Base-by-base conservation (phyloP, 2,329 filamentous ascomycete genomes). In the Phialemonium atrogriseum region DNA sequence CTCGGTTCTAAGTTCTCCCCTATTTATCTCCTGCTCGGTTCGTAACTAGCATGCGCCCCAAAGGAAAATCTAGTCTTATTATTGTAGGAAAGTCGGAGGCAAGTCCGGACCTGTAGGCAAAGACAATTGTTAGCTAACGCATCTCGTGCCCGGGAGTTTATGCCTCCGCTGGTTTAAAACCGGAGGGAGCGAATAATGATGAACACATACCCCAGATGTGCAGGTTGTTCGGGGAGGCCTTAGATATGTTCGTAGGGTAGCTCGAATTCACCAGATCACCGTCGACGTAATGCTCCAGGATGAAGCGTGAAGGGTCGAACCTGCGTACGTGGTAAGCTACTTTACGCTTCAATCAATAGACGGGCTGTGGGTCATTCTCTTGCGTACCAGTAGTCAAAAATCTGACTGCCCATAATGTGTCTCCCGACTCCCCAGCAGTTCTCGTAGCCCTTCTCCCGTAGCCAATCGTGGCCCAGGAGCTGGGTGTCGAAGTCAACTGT, bases 401-500 rank as follows among this genome's bases (percentile, higher is more conserved):
- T 65, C 51, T 78, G 73, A 27, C 58, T 65, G 1, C 74, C 74
- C 14, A 77, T 48, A 8, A 77, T 61, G 54, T 80, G 74, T 26
- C 75, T 52, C 0, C 76, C 75, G 0, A 80, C 66, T 0, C 75
- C 75, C 75, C 74, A 80, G 10, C 73, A 64, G 15, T 52, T 58
- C 38, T 61, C 62, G 40, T 70, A 77, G 3, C 62, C 63, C 43
- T 71, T 68, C 27, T 61, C 51, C 0, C 51, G 57, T 25, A 80
- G 52, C 65, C 70, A 77, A 31, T 73, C 57, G 47, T 80, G 75
- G 0, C 74, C 75, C 4, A 78, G 49, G 12, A 62, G 54, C 56
- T 80, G 74, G 1, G 66, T 69, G 44, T 80, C 75, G 39, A 74
- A 73, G 44, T 79, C 71, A 19, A 70, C 62, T 0, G 77, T 69